A percentile compares a stretch with the other conserved stretches of the same genome.
Conservation (phyloP, 495 filamentous ascomycete genomes). For the Aspergillus leporis region DNA sequence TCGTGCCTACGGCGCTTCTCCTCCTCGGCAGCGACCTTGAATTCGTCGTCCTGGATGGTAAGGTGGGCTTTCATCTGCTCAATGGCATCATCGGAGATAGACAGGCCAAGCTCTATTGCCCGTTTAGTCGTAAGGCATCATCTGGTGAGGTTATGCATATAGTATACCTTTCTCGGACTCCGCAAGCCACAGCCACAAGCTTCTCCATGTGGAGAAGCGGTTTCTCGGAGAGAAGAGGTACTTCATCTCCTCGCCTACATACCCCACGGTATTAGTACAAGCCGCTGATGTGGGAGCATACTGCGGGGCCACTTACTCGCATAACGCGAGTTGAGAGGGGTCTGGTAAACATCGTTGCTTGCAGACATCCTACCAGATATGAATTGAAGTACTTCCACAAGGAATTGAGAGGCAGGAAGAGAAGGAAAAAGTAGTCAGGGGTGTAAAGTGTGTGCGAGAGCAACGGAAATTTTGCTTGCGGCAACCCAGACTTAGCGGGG, state of each 20-base stretch:
- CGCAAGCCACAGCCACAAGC: conserved; percentile 83
- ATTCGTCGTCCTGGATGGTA: conserved; percentile 75
- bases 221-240: conserved; percentile 69
- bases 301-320: conserved; percentile 50
- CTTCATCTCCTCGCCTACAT: conserved; percentile 49
- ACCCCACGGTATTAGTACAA: conserved; percentile 22
- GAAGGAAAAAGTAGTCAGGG: conserved; percentile 15
- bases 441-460: conserved; percentile 22
- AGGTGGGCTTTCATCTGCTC: conserved; percentile 72
- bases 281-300: conserved; percentile 15
- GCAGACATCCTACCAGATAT: conserved; percentile 52
- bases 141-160: conserved; percentile 9
- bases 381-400: conserved; percentile 21
- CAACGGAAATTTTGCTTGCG: conserved; percentile 36
- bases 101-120: conserved; percentile 46
- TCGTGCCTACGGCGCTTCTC: conserved; percentile 75
- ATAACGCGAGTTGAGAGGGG: conserved; percentile 73
- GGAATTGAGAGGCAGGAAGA: conserved; percentile 29
- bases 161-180: conserved; percentile 69
- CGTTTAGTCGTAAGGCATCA: conserved; percentile 25
- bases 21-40: conserved; percentile 72
- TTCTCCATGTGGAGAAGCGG: conserved; percentile 74
- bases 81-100: conserved; percentile 70
- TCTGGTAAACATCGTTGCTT: conserved; percentile 68
- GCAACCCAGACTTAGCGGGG: conserved; percentile 30